Conservation (phyloP, 129 eudicot genomes). For the Tanacetum coccineum region DNA sequence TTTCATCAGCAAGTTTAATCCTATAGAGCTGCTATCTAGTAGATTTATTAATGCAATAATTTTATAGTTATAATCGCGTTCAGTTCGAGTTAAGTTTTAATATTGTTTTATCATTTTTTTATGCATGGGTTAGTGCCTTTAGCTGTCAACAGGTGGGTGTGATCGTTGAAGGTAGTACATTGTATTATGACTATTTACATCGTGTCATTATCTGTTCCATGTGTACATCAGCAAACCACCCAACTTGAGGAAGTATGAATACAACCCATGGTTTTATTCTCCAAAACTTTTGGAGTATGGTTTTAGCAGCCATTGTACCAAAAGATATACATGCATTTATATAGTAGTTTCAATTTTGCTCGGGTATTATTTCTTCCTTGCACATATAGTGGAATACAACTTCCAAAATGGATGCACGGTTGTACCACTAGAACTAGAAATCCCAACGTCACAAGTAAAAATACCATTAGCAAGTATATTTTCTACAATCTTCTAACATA, state of each 20-base stretch:
- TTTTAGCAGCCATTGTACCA: not conserved
- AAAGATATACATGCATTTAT: not conserved
- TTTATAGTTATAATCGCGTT: too few species aligned
- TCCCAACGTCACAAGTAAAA: not conserved
- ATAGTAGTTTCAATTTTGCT: not conserved
- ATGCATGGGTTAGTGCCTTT: too few species aligned
- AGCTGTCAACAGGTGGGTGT: too few species aligned
- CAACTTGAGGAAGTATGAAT: not conserved
- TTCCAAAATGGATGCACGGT: not conserved
- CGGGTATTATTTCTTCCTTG: not conserved
- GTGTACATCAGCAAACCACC: not conserved
- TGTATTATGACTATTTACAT: not conserved
- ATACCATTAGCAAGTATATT: too few species aligned
- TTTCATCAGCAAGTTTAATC: too few species aligned
- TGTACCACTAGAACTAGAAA: not conserved
- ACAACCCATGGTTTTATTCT: constrained; percentile 1
- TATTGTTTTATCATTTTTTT: too few species aligned
- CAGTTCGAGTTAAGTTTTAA: too few species aligned
- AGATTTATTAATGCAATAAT: too few species aligned
- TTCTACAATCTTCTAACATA: too few species aligned
- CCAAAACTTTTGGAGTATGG: not conserved
- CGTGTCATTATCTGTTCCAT: not conserved
- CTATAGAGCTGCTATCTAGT: too few species aligned
- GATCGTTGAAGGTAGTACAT: too few species aligned
- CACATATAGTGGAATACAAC: not conserved